Evolutionary conservation across 352 stramenopile species (phyloP).

Genomic region (Phytophthora aleatoria): DNA sequence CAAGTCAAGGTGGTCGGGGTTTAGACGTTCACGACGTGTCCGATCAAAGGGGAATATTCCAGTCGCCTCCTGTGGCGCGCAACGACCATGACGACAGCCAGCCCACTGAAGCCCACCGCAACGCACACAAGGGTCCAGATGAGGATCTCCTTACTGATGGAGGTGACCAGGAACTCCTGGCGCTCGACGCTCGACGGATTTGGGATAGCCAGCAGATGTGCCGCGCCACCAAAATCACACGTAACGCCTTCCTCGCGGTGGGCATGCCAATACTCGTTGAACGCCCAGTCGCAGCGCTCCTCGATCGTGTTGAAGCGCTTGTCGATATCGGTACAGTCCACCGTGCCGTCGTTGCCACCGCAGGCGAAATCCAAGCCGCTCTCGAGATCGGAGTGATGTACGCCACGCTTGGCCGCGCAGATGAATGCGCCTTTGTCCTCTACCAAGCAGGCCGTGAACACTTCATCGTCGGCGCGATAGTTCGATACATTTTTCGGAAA

Average conservation of each 20-base stretch:
- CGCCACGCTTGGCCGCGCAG: slow-evolving; percentile 71
- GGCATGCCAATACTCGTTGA: slow-evolving; percentile 78
- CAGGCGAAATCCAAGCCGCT: slow-evolving; percentile 67
- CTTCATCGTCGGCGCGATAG: slow-evolving; percentile 57
- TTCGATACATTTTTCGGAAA: slow-evolving; percentile 81
- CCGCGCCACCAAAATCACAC: slow-evolving; percentile 75
- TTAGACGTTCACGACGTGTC: slow-evolving; percentile 29
- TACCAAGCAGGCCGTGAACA: slow-evolving; percentile 65
- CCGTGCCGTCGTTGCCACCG: slow-evolving; percentile 42
- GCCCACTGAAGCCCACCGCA: slow-evolving; percentile 10
- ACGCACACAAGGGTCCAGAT: slow-evolving; percentile 27
- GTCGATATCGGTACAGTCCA: slow-evolving; percentile 61
- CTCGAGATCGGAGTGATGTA: slow-evolving; percentile 55
- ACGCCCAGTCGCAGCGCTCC: slow-evolving; percentile 71
- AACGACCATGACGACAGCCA: slow-evolving; percentile 21
- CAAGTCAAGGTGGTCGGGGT: background rate
- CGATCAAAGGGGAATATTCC: slow-evolving; percentile 36
- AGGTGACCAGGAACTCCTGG: slow-evolving; percentile 21
- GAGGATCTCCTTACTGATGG: slow-evolving; percentile 24
- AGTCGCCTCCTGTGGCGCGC: slow-evolving; percentile 30
- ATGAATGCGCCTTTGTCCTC: slow-evolving; percentile 81
- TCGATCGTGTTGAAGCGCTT: slow-evolving; percentile 53
- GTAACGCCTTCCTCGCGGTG: slow-evolving; percentile 66
- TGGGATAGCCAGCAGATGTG: slow-evolving; percentile 50
- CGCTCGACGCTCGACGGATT: slow-evolving; percentile 23